phyloP scores from a whole-genome alignment of 139 green algal genomes.

The Tetradesmus lagerheimii region DNA sequence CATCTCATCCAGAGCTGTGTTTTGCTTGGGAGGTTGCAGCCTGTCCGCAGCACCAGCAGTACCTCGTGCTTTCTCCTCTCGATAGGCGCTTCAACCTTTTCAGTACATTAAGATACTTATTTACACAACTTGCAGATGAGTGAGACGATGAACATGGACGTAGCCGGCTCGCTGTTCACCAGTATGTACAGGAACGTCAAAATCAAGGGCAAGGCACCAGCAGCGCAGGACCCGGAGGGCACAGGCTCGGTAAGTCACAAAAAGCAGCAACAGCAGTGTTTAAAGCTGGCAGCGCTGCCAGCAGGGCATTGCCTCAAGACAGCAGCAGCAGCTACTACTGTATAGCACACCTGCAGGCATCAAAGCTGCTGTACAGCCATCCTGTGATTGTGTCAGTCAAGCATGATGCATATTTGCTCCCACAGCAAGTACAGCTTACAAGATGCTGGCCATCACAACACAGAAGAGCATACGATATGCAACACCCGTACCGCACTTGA shows the following conservation, averaged over 20 bases:
- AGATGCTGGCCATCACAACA: background rate
- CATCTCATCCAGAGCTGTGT: too few relatives aligned
- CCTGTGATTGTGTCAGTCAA: background rate
- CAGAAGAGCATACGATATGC: background rate
- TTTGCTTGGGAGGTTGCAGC: too few relatives aligned
- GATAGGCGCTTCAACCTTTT: background rate
- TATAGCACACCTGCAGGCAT: background rate
- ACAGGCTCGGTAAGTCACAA: constrained; percentile 67
- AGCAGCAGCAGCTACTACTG: background rate
- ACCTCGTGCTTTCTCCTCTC: background rate
- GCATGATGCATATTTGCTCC: too few relatives aligned
- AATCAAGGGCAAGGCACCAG: constrained; percentile 63
- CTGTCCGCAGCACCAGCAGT: too few relatives aligned
- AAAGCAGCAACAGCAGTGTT: background rate
- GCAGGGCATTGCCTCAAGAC: background rate
- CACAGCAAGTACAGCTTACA: too few relatives aligned
- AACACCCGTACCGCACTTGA: background rate
- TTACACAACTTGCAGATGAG: background rate
- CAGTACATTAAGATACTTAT: background rate
- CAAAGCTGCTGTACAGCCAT: background rate
- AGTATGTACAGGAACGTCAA: constrained; percentile 72
- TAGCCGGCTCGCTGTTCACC: constrained; percentile 75
- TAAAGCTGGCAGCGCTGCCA: background rate
- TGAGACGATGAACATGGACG: constrained; percentile 55
- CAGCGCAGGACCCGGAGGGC: constrained; percentile 53